phyloP scores from a whole-genome alignment of 129 eudicot species.

The Tanacetum coccineum region DNA sequence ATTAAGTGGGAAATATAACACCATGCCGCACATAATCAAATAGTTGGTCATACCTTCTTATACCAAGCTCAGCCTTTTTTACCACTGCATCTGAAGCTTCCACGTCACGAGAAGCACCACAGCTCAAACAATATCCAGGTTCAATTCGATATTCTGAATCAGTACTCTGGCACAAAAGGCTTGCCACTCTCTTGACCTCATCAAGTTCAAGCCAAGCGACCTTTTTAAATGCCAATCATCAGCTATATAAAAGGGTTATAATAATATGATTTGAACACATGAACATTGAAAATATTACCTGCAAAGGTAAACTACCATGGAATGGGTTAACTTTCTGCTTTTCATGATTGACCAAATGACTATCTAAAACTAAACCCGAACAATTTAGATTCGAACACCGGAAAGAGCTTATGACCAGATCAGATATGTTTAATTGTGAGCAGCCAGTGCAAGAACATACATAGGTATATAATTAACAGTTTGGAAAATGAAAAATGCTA shows the following conservation, averaged over 20 bases:
- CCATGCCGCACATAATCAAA: too few species aligned
- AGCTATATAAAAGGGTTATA: constrained; percentile 1
- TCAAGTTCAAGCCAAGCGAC: constrained; percentile 29
- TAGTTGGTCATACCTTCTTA: constrained; percentile 40
- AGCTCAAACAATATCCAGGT: constrained; percentile 58
- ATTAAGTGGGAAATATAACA: too few species aligned
- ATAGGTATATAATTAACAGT: constrained; percentile 44
- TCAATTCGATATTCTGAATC: constrained; percentile 23
- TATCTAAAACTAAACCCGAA: constrained; percentile 67
- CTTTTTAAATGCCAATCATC: constrained; percentile 29
- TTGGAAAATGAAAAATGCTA: constrained; percentile 19
- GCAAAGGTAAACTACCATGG: constrained; percentile 26
- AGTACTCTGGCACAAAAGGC: constrained; percentile 38
- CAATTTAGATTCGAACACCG: constrained; percentile 60
- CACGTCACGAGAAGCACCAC: constrained; percentile 48
- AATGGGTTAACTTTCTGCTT: constrained; percentile 39
- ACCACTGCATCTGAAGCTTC: constrained; percentile 40
- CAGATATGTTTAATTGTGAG: constrained; percentile 61
- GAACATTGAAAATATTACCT: constrained; percentile 35
- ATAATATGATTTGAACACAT: constrained; percentile 5
- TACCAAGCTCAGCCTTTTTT: constrained; percentile 35
- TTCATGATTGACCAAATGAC: constrained; percentile 31
- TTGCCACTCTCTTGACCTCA: constrained; percentile 43
- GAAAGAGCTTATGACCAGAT: constrained; percentile 64
- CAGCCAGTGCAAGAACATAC: constrained; percentile 71